Evolutionary conservation across 208 protist genomes (phyloP).

Genomic region (Crithidia acanthocephali): DNA sequence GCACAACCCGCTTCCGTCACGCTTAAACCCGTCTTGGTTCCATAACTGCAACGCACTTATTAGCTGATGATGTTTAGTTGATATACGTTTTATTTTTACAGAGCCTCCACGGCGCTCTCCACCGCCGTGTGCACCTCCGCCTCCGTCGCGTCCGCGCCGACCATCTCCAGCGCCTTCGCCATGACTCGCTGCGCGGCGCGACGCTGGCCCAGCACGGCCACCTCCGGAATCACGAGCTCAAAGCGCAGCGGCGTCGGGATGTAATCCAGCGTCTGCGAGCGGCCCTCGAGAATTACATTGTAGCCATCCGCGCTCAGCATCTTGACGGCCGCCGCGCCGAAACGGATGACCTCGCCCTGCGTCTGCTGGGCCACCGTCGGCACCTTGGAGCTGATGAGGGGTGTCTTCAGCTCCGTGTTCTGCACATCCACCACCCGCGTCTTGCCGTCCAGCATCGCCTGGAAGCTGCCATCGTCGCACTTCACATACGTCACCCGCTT

Average conservation of each 20-base stretch:
- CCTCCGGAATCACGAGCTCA: conserved; percentile 86
- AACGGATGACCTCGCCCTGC: conserved; percentile 93
- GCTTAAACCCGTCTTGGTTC: no score
- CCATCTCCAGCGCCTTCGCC: conserved; percentile 64
- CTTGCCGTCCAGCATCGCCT: conserved; percentile 73
- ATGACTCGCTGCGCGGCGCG: conserved; percentile 91
- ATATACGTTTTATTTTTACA: no score
- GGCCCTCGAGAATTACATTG: conserved; percentile 92
- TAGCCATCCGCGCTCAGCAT: conserved; percentile 74
- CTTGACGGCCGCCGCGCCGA: conserved; percentile 67
- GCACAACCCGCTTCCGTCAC: no score
- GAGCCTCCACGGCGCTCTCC: conserved; percentile 27
- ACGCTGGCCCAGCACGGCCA: conserved; percentile 75
- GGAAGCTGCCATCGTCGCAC: conserved; percentile 55
- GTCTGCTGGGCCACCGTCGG: conserved; percentile 91
- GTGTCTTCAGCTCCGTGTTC: conserved; percentile 90
- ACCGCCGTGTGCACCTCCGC: conserved; percentile 28
- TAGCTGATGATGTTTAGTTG: no score
- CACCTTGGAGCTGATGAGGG: conserved; percentile 73
- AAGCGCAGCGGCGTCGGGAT: conserved; percentile 85
- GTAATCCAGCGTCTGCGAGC: conserved; percentile 90
- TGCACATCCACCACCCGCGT: conserved; percentile 79
- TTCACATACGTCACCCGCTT: conserved; percentile 76
- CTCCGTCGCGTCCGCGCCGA: conserved; percentile 30
- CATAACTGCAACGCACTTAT: no score